Base-by-base conservation (phyloP, 225 moss, liverwort and hornwort genomes). In the Bryum argenteum region DNA sequence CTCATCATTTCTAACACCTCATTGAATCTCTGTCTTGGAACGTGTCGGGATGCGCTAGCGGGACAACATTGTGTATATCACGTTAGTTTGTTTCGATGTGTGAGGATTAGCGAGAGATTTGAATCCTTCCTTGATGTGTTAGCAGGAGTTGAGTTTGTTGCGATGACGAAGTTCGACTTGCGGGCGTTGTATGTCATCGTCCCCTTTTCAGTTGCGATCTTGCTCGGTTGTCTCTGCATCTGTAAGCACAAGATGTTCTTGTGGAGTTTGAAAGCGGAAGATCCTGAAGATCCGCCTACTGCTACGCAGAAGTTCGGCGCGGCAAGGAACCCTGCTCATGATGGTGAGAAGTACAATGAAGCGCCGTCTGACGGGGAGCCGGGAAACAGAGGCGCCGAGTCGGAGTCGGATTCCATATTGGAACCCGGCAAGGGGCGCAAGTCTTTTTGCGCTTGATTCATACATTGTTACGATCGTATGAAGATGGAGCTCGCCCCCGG, bases 351-450 rank as follows among this genome's bases (percentile, higher is more conserved):
- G 69, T 66, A 73, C 8, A 77, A 80, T 4, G 48, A 48, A 1
- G 60, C 80, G 1, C 59, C 76, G 42, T 80, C 83, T 6, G 83
- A 80, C 60, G 12, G 17, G 33, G 70, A 80, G 17, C 8, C 9
- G 23, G 77, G 65, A 16, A 67, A 75, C 20, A 62, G 50, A 40
- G 61, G 75, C 20, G 24, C 65, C 5, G 81, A 78, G 74, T 79
- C 75, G 44, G 83, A 83, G 54, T 76, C 77, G 24, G 80, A 80
- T 10, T 73, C 77, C 73, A 83, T 83, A 14, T n/a, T 83, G 56
- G 79, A 78, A 47, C 17, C 78, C 8, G 72, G 71, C 6, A 72
- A 81, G 18, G 72, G 33, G 1, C 74, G 63, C 59, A 73, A 81
- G 38, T 72, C 72, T 3, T 58, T 77, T 8, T 58, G 77, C 52